These are phyloP conservation scores for Penstemon newberryi DNA, from an alignment of 257 asterid genomes.

Conservation along the genomic window DNA sequence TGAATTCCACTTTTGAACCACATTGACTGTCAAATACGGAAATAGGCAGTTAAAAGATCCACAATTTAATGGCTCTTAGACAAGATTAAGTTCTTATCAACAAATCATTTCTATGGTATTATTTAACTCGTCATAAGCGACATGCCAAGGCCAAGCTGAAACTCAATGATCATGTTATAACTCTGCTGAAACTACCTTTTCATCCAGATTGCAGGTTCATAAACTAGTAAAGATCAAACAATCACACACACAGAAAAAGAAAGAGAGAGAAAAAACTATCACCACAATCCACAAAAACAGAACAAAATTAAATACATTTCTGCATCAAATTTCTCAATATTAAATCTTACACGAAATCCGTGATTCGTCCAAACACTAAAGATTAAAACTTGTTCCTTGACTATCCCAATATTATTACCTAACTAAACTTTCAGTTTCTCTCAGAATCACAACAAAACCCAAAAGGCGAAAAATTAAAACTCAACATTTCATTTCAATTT, in stretches of 20 bases:
- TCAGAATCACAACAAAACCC: slow-evolving; percentile 27
- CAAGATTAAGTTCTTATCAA: not conserved
- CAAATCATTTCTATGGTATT: not conserved
- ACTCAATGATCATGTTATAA: slow-evolving; percentile 14
- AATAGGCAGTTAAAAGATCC: slow-evolving; percentile 13
- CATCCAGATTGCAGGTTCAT: slow-evolving; percentile 13
- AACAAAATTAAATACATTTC: not conserved
- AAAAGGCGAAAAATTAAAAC: slow-evolving; percentile 20
- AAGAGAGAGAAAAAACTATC: not conserved
- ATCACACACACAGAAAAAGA: not conserved
- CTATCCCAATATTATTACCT: slow-evolving; percentile 10
- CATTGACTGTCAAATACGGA: slow-evolving; percentile 22
- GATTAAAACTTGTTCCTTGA: slow-evolving; percentile 19
- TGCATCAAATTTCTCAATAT: slow-evolving; percentile 17
- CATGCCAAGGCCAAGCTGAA: slow-evolving; percentile 5
- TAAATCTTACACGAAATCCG: slow-evolving; percentile 4
- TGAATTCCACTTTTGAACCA: slow-evolving; percentile 25
- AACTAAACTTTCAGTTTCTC: slow-evolving; percentile 22
- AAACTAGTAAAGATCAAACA: not conserved
- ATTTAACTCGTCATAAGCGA: not conserved
- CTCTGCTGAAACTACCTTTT: slow-evolving; percentile 11
- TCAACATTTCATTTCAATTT: not conserved
- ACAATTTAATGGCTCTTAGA: not conserved
- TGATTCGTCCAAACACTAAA: not conserved
- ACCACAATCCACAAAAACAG: not conserved